phyloP scores from a whole-genome alignment of 805 yeast species.

The Sugiyamaella mastotermitis region DNA sequence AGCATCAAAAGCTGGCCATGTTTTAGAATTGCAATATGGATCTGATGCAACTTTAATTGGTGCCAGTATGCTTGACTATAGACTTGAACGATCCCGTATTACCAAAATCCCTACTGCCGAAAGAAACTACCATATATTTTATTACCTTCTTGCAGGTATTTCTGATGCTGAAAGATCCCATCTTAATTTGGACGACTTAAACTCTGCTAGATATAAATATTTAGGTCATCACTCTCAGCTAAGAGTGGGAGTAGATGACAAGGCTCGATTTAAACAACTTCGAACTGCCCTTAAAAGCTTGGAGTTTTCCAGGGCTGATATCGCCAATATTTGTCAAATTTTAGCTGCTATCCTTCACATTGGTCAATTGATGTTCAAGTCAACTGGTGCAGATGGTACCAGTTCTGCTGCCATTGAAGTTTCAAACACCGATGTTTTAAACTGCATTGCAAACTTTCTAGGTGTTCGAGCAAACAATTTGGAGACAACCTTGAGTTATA shows the following conservation, averaged over 20 bases:
- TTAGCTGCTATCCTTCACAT: slow-evolving; percentile 39
- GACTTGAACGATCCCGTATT: slow-evolving; percentile 31
- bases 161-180: slow-evolving; percentile 36
- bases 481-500: slow-evolving; percentile 32
- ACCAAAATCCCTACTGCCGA: slow-evolving; percentile 36
- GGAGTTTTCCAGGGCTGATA: slow-evolving; percentile 43
- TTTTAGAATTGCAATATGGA: slow-evolving; percentile 48
- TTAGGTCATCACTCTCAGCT: slow-evolving; percentile 38
- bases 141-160: slow-evolving; percentile 48
- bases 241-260: slow-evolving; percentile 43
- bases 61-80: slow-evolving; percentile 48
- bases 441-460: slow-evolving; percentile 32
- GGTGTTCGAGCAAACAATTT: slow-evolving; percentile 35
- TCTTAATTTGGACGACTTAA: slow-evolving; percentile 34
- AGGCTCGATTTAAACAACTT: slow-evolving; percentile 40
- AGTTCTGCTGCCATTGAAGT: slow-evolving; percentile 33
- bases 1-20: slow-evolving; percentile 50
- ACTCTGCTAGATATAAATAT: slow-evolving; percentile 36
- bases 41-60: slow-evolving; percentile 42
- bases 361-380: slow-evolving; percentile 35
- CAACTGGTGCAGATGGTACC: slow-evolving; percentile 30
- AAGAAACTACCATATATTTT: slow-evolving; percentile 55
- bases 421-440: slow-evolving; percentile 29
- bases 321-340: slow-evolving; percentile 44
- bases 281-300: slow-evolving; percentile 43